phyloP scores from a whole-genome alignment of 208 protist genomes.

The Trypanosomatidae sp. region DNA sequence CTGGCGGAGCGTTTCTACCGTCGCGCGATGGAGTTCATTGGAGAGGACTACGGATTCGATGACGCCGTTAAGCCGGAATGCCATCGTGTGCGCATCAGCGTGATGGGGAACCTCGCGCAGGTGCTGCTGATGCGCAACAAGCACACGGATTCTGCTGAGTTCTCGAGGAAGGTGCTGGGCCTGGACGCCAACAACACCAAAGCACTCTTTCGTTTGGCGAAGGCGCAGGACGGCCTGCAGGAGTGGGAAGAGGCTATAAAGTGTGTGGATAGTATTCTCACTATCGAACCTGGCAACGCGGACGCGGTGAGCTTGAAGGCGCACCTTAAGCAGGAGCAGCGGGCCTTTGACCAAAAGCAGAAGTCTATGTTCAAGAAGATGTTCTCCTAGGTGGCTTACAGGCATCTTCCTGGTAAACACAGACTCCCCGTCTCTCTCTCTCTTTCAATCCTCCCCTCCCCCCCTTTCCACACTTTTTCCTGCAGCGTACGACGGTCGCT shows the following conservation, averaged over 20 bases:
- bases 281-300: slow-evolving; percentile 54
- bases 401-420: background rate
- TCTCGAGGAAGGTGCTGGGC: slow-evolving; percentile 70
- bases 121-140: slow-evolving; percentile 56
- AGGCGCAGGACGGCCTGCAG: slow-evolving; percentile 57
- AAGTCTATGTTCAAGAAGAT: slow-evolving; percentile 81
- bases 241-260: slow-evolving; percentile 73
- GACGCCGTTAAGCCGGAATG: slow-evolving; percentile 54
- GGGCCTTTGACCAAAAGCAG: slow-evolving; percentile 81
- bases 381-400: slow-evolving; percentile 51
- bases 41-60: slow-evolving; percentile 66
- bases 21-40: slow-evolving; percentile 84
- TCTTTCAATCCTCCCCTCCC: background rate
- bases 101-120: slow-evolving; percentile 80
- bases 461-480: background rate
- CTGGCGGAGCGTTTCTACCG: slow-evolving; percentile 84
- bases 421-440: background rate
- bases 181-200: slow-evolving; percentile 63
- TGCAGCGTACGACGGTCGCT: background rate
- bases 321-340: slow-evolving; percentile 45
- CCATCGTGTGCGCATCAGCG: slow-evolving; percentile 48
- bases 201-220: slow-evolving; percentile 75
- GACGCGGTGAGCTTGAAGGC: slow-evolving; percentile 56
- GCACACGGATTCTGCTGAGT: slow-evolving; percentile 47
- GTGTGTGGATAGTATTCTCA: slow-evolving; percentile 51